phyloP scores from a whole-genome alignment of 257 asterid species.

The Petrea volubilis region DNA sequence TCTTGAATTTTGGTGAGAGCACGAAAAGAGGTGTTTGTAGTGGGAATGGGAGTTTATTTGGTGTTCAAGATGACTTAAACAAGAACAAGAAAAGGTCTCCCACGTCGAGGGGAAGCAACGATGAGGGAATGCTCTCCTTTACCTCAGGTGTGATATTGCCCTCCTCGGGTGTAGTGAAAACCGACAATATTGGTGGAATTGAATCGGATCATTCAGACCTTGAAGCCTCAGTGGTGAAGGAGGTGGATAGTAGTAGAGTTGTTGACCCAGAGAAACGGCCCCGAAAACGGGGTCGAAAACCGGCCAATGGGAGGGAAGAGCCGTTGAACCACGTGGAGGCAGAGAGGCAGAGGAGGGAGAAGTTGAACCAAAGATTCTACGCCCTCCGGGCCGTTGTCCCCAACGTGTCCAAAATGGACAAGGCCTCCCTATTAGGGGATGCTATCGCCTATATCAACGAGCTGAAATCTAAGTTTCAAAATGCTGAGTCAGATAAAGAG shows the following conservation, averaged over 20 bases:
- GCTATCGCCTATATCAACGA: slow-evolving; percentile 80
- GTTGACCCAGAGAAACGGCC: slow-evolving; percentile 75
- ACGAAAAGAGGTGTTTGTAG: slow-evolving; percentile 24
- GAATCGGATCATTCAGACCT: slow-evolving; percentile 88
- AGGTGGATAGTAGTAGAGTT: slow-evolving; percentile 61
- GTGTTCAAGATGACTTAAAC: slow-evolving; percentile 11
- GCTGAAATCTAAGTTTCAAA: slow-evolving; percentile 59
- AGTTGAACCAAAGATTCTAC: slow-evolving; percentile 76
- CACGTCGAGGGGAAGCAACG: slow-evolving; percentile 51
- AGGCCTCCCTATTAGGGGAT: slow-evolving; percentile 88
- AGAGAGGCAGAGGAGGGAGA: slow-evolving; percentile 93
- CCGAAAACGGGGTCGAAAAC: slow-evolving; percentile 78
- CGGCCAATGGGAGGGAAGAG: slow-evolving; percentile 89
- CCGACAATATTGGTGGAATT: slow-evolving; percentile 31
- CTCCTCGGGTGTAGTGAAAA: slow-evolving; percentile 43
- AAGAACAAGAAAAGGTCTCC: slow-evolving; percentile 49
- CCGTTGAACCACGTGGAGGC: slow-evolving; percentile 93
- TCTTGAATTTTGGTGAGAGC: slow-evolving; percentile 57
- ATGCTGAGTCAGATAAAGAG: slow-evolving; percentile 47
- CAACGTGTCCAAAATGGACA: slow-evolving; percentile 87
- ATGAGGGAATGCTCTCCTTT: slow-evolving; percentile 80
- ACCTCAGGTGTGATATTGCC: slow-evolving; percentile 63
- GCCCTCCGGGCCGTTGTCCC: slow-evolving; percentile 89
- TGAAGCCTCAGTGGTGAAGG: slow-evolving; percentile 76
- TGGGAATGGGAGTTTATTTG: slow-evolving; percentile 44